Evolutionary conservation across 1,284 basidiomycete genomes (phyloP).

Genomic region (Wolfiporia cocos): DNA sequence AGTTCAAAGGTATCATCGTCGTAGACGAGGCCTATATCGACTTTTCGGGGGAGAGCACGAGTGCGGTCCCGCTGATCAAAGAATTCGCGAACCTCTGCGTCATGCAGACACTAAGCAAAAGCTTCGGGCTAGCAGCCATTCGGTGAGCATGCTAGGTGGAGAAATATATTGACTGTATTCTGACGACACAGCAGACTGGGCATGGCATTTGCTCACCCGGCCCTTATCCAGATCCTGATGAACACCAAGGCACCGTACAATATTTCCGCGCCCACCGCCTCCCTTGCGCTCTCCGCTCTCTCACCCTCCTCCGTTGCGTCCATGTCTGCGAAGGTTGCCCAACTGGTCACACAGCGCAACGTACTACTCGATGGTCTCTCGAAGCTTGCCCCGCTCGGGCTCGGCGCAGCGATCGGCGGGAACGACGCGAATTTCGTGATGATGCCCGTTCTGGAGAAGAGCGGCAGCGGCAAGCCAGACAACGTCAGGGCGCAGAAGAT

Average conservation of each 20-base stretch:
- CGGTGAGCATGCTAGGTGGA: constrained; percentile 43
- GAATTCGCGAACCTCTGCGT: constrained; percentile 90
- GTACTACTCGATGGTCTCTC: constrained; percentile 46
- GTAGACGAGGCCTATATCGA: constrained; percentile 99
- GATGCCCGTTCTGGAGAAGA: constrained; percentile 65
- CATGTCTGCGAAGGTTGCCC: constrained; percentile 65
- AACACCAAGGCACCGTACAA: constrained; percentile 99
- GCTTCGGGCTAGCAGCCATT: constrained; percentile 94
- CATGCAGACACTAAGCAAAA: constrained; percentile 94
- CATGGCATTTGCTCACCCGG: constrained; percentile 84
- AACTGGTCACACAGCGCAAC: constrained; percentile 56
- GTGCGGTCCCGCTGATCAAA: constrained; percentile 68
- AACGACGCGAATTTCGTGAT: constrained; percentile 93
- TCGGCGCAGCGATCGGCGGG: constrained; percentile 74
- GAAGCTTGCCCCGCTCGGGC: constrained; percentile 40
- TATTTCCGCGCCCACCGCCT: constrained; percentile 87
- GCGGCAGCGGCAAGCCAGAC: constrained; percentile 45
- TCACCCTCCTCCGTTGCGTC: constrained; percentile 54
- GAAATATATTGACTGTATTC: background rate
- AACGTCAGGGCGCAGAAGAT: constrained; percentile 64
- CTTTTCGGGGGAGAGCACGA: constrained; percentile 65
- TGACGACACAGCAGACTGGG: no score
- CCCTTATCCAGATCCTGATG: constrained; percentile 86
- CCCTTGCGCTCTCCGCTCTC: constrained; percentile 73
- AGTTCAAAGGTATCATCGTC: constrained; percentile 87